Evolutionary conservation across 2,329 filamentous ascomycete genomes (phyloP).

Genomic region (Huntiella decipiens): DNA sequence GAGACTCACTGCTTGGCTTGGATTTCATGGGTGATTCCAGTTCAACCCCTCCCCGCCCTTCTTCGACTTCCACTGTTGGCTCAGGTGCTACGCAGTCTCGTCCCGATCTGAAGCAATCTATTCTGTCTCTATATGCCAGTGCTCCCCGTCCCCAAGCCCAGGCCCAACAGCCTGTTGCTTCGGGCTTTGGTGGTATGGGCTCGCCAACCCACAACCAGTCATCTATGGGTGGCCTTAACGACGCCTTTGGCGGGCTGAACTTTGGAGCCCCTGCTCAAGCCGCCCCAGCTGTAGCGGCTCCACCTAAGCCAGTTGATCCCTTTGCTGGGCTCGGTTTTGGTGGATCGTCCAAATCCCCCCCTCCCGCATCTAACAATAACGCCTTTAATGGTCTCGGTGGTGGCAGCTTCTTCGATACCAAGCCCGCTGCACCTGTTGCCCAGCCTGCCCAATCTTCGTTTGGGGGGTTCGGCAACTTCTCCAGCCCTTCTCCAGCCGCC

Average conservation of each 20-base stretch:
- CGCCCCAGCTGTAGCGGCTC: slow-evolving; percentile 17
- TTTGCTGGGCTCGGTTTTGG: slow-evolving; percentile 41
- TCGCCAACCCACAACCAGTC: slow-evolving; percentile 36
- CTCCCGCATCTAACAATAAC: slow-evolving; percentile 19
- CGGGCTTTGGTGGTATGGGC: slow-evolving; percentile 47
- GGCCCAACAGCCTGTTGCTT: slow-evolving; percentile 36
- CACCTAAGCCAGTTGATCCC: slow-evolving; percentile 30
- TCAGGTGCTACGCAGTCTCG: slow-evolving; percentile 48
- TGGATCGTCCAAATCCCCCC: slow-evolving; percentile 17
- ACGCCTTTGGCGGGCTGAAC: slow-evolving; percentile 44
- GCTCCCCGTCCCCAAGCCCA: slow-evolving; percentile 48
- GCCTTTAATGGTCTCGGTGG: slow-evolving; percentile 40
- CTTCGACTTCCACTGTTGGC: slow-evolving; percentile 54
- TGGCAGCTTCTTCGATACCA: slow-evolving; percentile 67
- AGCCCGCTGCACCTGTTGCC: slow-evolving; percentile 23
- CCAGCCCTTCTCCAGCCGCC: slow-evolving; percentile 26
- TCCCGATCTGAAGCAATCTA: slow-evolving; percentile 92
- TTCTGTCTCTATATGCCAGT: slow-evolving; percentile 82
- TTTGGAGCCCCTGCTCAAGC: slow-evolving; percentile 17
- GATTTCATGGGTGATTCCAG: slow-evolving; percentile 73
- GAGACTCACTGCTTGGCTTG: slow-evolving; percentile 76
- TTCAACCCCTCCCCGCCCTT: slow-evolving; percentile 46
- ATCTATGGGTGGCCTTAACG: slow-evolving; percentile 46
- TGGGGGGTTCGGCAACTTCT: slow-evolving; percentile 47
- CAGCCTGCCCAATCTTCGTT: slow-evolving; percentile 32